Percentiles rank a stretch among this genome's conserved stretches.
phyloP scores from a whole-genome alignment of 1,139 yeast species.

The Yamadazyma buinensis region DNA sequence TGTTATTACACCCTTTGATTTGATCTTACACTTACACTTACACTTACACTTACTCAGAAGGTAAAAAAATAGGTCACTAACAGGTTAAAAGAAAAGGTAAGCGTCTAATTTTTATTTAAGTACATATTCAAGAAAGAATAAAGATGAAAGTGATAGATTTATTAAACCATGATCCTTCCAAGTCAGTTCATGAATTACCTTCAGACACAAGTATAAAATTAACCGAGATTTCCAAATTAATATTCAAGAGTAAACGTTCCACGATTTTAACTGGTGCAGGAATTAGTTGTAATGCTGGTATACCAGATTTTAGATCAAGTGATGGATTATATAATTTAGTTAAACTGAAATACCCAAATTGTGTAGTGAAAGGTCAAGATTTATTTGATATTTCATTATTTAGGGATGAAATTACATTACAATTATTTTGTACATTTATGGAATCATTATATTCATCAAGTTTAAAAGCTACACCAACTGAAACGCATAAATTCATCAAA shows the following conservation, averaged over 20 bases:
- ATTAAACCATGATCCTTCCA: conserved; percentile 10
- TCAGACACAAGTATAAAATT: conserved; percentile 30
- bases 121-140: too few species aligned
- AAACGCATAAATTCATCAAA: conserved; percentile 75
- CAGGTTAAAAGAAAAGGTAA: too few species aligned
- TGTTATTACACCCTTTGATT: too few species aligned
- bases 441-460: conserved; percentile 65
- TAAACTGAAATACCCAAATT: conserved; percentile 57
- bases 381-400: conserved; percentile 83
- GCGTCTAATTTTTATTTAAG: too few species aligned
- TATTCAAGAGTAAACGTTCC: conserved; percentile 49
- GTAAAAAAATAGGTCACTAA: too few species aligned
- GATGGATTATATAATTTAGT: conserved; percentile 80
- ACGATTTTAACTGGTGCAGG: conserved; percentile 89
- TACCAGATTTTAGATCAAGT: conserved; percentile 87
- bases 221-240: conserved; percentile 36
- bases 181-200: conserved; percentile 17
- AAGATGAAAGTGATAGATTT: conserved; percentile 34
- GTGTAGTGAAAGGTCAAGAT: conserved; percentile 77
- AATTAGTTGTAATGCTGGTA: conserved; percentile 93
- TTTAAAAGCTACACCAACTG: conserved; percentile 69
- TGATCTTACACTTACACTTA: too few species aligned
- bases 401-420: conserved; percentile 58
- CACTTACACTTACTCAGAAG: too few species aligned
- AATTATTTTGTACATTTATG: conserved; percentile 78